Base-by-base conservation (phyloP, 345 rosid species). In the Gossypium longicalyx region DNA sequence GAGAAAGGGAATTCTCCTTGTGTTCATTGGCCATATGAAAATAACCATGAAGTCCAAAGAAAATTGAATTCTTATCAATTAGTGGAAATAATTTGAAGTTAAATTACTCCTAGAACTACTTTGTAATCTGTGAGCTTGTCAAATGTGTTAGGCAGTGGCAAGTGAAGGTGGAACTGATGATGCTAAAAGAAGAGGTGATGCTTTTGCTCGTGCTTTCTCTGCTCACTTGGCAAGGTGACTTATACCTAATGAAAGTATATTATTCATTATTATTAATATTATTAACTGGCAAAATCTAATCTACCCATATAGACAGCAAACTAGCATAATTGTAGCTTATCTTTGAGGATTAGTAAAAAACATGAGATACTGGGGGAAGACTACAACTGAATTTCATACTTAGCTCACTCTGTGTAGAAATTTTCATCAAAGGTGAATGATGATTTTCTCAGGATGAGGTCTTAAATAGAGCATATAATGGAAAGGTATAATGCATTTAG, bases 101-200 rank as follows among this genome's bases (percentile, higher is more conserved):
- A 20, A 15, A 64, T 9, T 25, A 7, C 12, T 51, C 44, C 20
- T 16, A 49, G 15, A 69, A 27, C 45, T 64, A 7, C 53, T 15
- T 41, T 64, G 13, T 66, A 53, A 64, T 53, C 19, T 68, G 44
- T 71, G 63, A 79, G 72, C 57, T 73, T 78, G 68, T 58, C 19
- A 53, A 38, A 22, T 83, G 51, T 80, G 78, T 68, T 75, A 95
- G 99, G 99, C 99, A 52, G 99, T 93, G 79, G 98, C 99, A 81
- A 95, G 99, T 85, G 99, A 93, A 87, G 99, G 99, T 29, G 97
- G 98, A 79, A 93, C 92, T 2, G 99, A 91, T 67, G 98, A 93
- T 84, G 98, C 97, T 19, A 91, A 88, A 84, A 88, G 97, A 85
- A 90, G 99, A 69, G 99, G 99, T 49, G 98, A 95, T 79, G 99